phyloP scores from a whole-genome alignment of 208 protist genomes.

The Balamuthia mandrillaris region DNA sequence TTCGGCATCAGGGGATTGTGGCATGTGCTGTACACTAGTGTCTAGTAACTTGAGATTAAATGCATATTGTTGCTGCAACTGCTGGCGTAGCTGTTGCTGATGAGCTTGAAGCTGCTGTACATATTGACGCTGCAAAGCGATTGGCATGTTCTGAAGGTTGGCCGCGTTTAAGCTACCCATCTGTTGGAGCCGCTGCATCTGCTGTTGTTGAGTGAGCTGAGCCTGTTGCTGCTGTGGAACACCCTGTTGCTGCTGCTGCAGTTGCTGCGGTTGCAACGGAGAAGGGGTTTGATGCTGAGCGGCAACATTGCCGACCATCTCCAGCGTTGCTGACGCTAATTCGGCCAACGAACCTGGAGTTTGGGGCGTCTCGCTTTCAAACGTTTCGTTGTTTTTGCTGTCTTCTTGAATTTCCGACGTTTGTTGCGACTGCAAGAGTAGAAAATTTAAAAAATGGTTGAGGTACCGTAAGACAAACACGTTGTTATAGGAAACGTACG shows the following conservation, averaged over 20 bases:
- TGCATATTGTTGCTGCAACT: too few species aligned
- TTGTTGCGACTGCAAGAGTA: background rate
- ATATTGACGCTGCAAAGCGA: too few species aligned
- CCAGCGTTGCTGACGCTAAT: constrained; percentile 1
- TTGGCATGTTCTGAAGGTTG: too few species aligned
- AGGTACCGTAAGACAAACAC: too few species aligned
- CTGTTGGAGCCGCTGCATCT: constrained; percentile 4
- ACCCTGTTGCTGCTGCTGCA: background rate
- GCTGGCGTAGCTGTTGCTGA: too few species aligned
- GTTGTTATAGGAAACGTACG: too few species aligned
- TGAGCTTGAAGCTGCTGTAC: too few species aligned
- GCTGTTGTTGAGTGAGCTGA: too few species aligned
- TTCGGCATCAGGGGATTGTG: background rate
- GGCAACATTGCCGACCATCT: background rate
- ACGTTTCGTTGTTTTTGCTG: constrained; percentile 27
- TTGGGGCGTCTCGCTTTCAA: background rate
- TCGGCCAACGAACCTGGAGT: background rate
- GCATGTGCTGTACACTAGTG: constrained; percentile 3
- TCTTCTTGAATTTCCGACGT: background rate
- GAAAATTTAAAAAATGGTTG: too few species aligned
- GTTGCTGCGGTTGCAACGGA: background rate
- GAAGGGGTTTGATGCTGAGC: background rate
- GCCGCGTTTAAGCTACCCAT: background rate
- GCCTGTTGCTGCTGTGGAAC: background rate
- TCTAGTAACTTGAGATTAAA: constrained; percentile 35